Conservation (phyloP, 2,329 filamentous ascomycete genomes). For the Trichoderma harzianum region DNA sequence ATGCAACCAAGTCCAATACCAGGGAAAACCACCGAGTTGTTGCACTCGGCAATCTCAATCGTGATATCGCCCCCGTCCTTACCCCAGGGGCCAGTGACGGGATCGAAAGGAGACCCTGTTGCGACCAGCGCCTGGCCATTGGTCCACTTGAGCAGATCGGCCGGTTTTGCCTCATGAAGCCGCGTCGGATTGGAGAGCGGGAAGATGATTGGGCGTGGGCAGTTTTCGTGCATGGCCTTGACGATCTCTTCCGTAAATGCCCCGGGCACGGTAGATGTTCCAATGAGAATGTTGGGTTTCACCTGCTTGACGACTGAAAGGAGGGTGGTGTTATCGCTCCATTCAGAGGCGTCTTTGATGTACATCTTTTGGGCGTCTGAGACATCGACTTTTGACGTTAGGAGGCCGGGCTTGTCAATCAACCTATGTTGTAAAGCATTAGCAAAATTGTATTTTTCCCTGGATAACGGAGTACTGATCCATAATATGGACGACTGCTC, state of each 20-base stretch:
- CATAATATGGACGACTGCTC: neutral
- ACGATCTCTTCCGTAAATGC: slow-evolving; percentile 74
- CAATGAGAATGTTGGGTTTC: slow-evolving; percentile 77
- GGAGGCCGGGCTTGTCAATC: slow-evolving; percentile 75
- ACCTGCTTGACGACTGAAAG: slow-evolving; percentile 65
- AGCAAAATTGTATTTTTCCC: too few relatives aligned
- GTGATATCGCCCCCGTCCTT: slow-evolving; percentile 41
- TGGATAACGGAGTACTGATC: too few relatives aligned
- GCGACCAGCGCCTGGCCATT: slow-evolving; percentile 73
- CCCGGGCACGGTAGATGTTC: slow-evolving; percentile 74
- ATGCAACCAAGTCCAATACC: slow-evolving; percentile 80
- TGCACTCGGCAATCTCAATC: slow-evolving; percentile 70
- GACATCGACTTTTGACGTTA: slow-evolving; percentile 61
- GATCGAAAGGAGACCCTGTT: slow-evolving; percentile 77
- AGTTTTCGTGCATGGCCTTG: slow-evolving; percentile 70
- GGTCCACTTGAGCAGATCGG: slow-evolving; percentile 76
- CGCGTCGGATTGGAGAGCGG: slow-evolving; percentile 83
- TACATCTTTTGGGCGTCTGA: slow-evolving; percentile 66
- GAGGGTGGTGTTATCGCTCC: slow-evolving; percentile 58
- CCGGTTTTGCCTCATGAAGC: slow-evolving; percentile 76
- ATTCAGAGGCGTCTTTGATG: slow-evolving; percentile 61
- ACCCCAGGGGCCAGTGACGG: slow-evolving; percentile 61
- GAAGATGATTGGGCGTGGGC: slow-evolving; percentile 71
- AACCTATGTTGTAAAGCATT: slow-evolving; percentile 48
- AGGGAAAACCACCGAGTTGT: slow-evolving; percentile 82